Percentiles rank a stretch among this genome's conserved stretches.
Conservation (phyloP, 2,329 filamentous ascomycete genomes). For the Pleurostoma richardsiae region DNA sequence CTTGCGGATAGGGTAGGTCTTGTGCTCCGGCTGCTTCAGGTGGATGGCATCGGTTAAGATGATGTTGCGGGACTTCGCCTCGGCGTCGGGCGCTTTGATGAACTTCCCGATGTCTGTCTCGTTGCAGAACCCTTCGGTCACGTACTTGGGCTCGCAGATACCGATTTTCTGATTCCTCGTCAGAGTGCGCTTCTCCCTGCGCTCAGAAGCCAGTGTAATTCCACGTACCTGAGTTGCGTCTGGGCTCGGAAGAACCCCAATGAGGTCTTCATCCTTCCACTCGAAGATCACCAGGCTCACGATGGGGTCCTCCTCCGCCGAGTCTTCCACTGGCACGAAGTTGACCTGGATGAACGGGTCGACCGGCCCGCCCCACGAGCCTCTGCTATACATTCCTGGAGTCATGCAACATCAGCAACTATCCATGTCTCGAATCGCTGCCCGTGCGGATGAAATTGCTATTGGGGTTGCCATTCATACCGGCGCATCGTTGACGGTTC, state of each 20-base stretch:
- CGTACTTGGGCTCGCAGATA: constrained; percentile 71
- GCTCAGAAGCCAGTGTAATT: background rate
- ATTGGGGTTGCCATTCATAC: constrained; percentile 25
- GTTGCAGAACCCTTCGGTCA: constrained; percentile 68
- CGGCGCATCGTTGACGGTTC: constrained; percentile 75
- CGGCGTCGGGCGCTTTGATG: constrained; percentile 73
- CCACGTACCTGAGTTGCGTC: constrained; percentile 47
- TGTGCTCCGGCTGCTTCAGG: constrained; percentile 65
- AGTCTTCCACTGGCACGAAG: constrained; percentile 56
- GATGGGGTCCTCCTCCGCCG: constrained; percentile 63
- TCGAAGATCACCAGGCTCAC: constrained; percentile 90
- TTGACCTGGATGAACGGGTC: constrained; percentile 87
- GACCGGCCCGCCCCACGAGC: constrained; percentile 79
- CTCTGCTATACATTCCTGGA: constrained; percentile 87
- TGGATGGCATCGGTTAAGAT: constrained; percentile 80
- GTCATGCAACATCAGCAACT: constrained; percentile 6
- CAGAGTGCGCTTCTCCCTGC: constrained; percentile 16
- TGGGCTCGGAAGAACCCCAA: constrained; percentile 62
- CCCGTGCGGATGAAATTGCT: no score
- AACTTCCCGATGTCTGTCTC: constrained; percentile 77
- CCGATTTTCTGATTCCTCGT: constrained; percentile 29
- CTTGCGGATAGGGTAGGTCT: constrained; percentile 80
- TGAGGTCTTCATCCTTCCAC: constrained; percentile 77
- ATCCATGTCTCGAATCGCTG: constrained; percentile 5
- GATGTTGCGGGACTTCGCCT: constrained; percentile 61